Percentiles rank a stretch among this genome's conserved stretches.
Evolutionary conservation across 352 stramenopile genomes (phyloP).

Genomic region (Pythium plurisporium): DNA sequence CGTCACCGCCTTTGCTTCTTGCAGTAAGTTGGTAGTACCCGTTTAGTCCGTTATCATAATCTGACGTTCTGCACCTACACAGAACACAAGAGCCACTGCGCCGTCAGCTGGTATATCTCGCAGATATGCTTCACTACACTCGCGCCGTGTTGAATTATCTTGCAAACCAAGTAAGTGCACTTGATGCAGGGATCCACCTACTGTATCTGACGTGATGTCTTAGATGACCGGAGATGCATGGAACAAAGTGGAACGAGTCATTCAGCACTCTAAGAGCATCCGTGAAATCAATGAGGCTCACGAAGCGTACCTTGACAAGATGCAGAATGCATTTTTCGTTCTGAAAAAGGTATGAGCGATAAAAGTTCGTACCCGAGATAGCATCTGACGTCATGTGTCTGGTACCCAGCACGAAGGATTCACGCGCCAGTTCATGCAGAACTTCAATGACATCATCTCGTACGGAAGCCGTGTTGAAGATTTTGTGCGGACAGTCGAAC

Average conservation of each 20-base stretch:
- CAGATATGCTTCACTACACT: slow-evolving; percentile 77
- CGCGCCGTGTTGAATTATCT: slow-evolving; percentile 67
- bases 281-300: slow-evolving; percentile 56
- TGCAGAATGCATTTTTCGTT: slow-evolving; percentile 70
- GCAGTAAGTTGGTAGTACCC: no score
- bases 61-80: no score
- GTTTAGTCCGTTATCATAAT: no score
- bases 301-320: slow-evolving; percentile 52
- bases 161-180: slow-evolving; percentile 40
- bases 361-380: not conserved
- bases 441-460: slow-evolving; percentile 69
- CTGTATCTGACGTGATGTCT: no score
- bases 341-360: slow-evolving; percentile 47
- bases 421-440: slow-evolving; percentile 65
- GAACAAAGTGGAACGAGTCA: slow-evolving; percentile 12
- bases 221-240: slow-evolving; percentile 30
- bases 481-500: slow-evolving; percentile 42
- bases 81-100: slow-evolving; percentile 47
- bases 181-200: not conserved
- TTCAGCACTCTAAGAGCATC: slow-evolving; percentile 26
- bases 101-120: slow-evolving; percentile 39
- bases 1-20: slow-evolving; percentile 43
- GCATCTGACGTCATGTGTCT: not conserved
- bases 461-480: slow-evolving; percentile 55
- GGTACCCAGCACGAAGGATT: slow-evolving; percentile 48